Base-by-base conservation (phyloP, 345 rosid species). In the Bruguiera sexangula region DNA sequence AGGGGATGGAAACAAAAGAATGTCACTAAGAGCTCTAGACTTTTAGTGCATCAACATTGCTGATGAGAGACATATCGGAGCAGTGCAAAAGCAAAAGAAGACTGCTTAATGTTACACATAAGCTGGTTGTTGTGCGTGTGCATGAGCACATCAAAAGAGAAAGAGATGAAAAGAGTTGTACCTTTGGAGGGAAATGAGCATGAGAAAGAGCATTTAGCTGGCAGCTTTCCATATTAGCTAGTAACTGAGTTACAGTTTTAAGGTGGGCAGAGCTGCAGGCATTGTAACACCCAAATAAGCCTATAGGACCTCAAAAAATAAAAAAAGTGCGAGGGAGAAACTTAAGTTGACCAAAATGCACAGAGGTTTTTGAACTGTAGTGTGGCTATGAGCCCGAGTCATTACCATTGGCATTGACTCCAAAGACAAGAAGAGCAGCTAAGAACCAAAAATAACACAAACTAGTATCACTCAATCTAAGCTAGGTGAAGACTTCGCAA, bases 251-350 rank as follows among this genome's bases (percentile, higher is more conserved):
- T 36, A 83, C 87, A 10, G 90, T 85, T 82, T 73, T 71, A 57
- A 87, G 79, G 80, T 84, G 90, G 61, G 92, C 85, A 68, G 75
- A 83, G 30, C 92, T 89, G 87, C 75, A 80, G 66, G 76, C 43
- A 29, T 66, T 29, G 60, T 11, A 58, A 55, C n/a, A 5, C 27
- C 58, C 43, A 69, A 65, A 24, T 67, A 60, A 73, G 69, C 58
- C 39, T 66, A 61, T 15, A 34, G 36, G 20, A 11, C 13, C 16
- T 29, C 50, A 21, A 29, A 39, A 16, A 30, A 61, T 29, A 1
- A n/a, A 26, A 13, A 8, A 11, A 0, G 7, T 4, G 19, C 10
- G 15, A n/a, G 43, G 9, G 29, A 48, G 27, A 53, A 43, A 24
- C 30, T 24, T 56, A 27, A 15, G 60, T 27, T 56, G 29, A 56